A percentile compares a stretch with the other conserved stretches of the same genome.
These are phyloP conservation scores for Pseudogymnoascus sp. DNA, from an alignment of 2,329 filamentous ascomycete genomes.

Conservation along the genomic window DNA sequence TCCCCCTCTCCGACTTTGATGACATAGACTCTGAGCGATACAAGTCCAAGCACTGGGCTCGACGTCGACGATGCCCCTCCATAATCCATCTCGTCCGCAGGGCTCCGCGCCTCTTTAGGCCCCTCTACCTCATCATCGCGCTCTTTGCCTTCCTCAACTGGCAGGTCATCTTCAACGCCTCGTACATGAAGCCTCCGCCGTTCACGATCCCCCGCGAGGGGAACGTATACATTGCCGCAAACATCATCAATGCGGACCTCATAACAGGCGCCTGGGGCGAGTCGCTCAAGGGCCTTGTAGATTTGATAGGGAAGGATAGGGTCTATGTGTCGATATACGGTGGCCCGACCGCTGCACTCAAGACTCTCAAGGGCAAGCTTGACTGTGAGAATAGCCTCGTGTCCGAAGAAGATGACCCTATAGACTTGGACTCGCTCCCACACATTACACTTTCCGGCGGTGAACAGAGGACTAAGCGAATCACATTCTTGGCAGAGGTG, in stretches of 20 bases:
- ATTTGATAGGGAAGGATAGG: constrained; percentile 57
- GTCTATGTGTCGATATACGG: constrained; percentile 66
- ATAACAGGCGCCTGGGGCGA: constrained; percentile 56
- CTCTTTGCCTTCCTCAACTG: constrained; percentile 20
- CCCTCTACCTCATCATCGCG: constrained; percentile 21
- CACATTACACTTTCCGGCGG: constrained; percentile 55
- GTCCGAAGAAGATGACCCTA: constrained; percentile 42
- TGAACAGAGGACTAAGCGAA: constrained; percentile 56
- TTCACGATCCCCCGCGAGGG: constrained; percentile 43
- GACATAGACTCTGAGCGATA: constrained; percentile 3
- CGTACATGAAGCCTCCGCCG: constrained; percentile 34
- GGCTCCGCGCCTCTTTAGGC: constrained; percentile 13
- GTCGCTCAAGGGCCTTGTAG: constrained; percentile 50
- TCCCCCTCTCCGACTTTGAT: constrained; percentile 1
- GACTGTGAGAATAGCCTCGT: constrained; percentile 45
- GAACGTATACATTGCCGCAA: constrained; percentile 65
- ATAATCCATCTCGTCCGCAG: constrained; percentile 2
- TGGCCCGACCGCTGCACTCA: constrained; percentile 46
- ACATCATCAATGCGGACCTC: constrained; percentile 59
- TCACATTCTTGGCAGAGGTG: constrained; percentile 63
- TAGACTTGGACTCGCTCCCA: constrained; percentile 48
- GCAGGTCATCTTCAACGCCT: constrained; percentile 32
- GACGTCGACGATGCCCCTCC: background rate
- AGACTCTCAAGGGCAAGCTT: constrained; percentile 40
- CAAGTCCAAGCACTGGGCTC: constrained; percentile 5